Evolutionary conservation across 768 basidiomycete genomes (phyloP), one percentile per base, ranked within the genome.

Genomic region (Erythrobasidium yunnanense): DNA sequence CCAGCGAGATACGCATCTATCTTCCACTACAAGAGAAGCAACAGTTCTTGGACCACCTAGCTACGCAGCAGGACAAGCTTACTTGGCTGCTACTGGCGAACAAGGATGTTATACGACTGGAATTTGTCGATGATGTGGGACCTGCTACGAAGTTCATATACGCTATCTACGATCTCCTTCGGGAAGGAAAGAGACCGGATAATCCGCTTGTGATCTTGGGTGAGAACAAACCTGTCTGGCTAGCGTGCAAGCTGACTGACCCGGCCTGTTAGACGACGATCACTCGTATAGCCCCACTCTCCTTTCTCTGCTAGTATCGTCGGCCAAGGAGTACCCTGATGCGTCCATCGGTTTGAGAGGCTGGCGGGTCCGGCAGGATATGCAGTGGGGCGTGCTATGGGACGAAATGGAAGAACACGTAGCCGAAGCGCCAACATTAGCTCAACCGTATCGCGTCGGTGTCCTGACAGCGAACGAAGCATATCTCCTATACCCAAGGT

Each of bases 391-490:
- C 0, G 66, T 67, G 0, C 35, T 34, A 4, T n/a, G 5, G 30
- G 54, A 30, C 11, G 66, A 67, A 7, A n/a, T 46, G 13, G 15
- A 6, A 17, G 35, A 55, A 32, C 66, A 67, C 38, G 66, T 67
- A 0, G 50, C 55, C 23, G 66, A 67, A 23, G 56, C 46, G 25
- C 51, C 42, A 29, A 60, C 32, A 20, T 6, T 67, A 20, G 20
- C 4, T 0, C 4, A 23, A 11, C 2, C 23, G 35, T 60, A 45
- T 13, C 17, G 38, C 20, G 56, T 54, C 3, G 56, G 56, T 5
- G 57, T 60, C 0, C 0, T 67, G 11, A 67, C 66, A 32, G 66
- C 66, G 20, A 67, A 67, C 29, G 66, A 67, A 50, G 57, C 49
- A 23, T 34, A 55, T 45, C 45, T 2, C n/a, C 4, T 46, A 17